Evolutionary conservation across 805 yeast genomes (phyloP).

Genomic region (Sungouiella thailandica): DNA sequence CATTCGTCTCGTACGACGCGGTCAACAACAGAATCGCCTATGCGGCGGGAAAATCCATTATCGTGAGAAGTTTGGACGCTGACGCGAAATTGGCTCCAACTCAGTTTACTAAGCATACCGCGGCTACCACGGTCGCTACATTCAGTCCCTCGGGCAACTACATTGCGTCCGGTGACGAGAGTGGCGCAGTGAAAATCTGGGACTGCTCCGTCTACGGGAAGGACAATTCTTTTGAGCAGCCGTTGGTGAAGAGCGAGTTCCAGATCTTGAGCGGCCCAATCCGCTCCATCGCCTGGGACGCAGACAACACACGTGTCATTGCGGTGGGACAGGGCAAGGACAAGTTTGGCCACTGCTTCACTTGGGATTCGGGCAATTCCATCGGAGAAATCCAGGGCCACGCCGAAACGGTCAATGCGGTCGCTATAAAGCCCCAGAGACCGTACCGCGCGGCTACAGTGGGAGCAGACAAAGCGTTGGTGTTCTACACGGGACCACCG

Average conservation of each 20-base stretch:
- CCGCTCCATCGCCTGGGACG: slow-evolving; percentile 87
- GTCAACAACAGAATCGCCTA: slow-evolving; percentile 70
- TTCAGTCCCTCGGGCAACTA: slow-evolving; percentile 89
- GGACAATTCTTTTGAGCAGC: slow-evolving; percentile 41
- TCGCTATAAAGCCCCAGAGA: slow-evolving; percentile 75
- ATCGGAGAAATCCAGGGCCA: slow-evolving; percentile 96
- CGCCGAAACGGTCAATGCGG: slow-evolving; percentile 76
- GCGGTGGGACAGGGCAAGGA: slow-evolving; percentile 96
- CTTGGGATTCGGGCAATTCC: slow-evolving; percentile 95
- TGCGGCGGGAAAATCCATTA: slow-evolving; percentile 74
- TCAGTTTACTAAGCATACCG: slow-evolving; percentile 71
- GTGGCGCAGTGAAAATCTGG: slow-evolving; percentile 91
- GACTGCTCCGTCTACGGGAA: slow-evolving; percentile 41
- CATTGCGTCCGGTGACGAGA: slow-evolving; percentile 85
- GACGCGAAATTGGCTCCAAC: slow-evolving; percentile 40
- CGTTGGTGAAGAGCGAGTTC: slow-evolving; percentile 71
- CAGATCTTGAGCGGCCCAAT: slow-evolving; percentile 77
- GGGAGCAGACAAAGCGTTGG: slow-evolving; percentile 81
- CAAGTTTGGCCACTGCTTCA: slow-evolving; percentile 85
- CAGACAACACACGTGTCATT: slow-evolving; percentile 76
- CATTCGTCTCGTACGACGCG: slow-evolving; percentile 71
- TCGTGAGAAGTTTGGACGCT: slow-evolving; percentile 58
- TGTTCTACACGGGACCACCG: slow-evolving; percentile 89
- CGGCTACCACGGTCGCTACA: slow-evolving; percentile 73
- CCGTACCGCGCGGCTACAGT: slow-evolving; percentile 94